Percentiles rank a stretch among this genome's conserved stretches.
phyloP scores from a whole-genome alignment of 805 yeast genomes.

The Candida alai region DNA sequence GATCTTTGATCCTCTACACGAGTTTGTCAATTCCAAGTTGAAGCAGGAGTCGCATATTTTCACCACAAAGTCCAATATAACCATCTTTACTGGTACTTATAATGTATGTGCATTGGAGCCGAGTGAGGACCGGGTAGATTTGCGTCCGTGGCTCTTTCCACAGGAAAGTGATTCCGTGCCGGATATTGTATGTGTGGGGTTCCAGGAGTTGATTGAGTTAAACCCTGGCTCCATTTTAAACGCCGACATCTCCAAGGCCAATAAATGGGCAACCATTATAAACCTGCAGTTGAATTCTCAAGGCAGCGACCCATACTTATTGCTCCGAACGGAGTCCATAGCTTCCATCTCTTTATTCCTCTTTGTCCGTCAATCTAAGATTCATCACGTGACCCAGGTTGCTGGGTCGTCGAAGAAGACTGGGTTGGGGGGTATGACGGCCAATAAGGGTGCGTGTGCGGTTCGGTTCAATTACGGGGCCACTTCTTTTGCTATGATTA shows the following conservation, averaged over 20 bases:
- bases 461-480: slow-evolving; percentile 80
- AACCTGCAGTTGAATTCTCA: slow-evolving; percentile 54
- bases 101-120: slow-evolving; percentile 74
- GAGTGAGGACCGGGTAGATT: slow-evolving; percentile 37
- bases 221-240: slow-evolving; percentile 87
- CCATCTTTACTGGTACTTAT: slow-evolving; percentile 77
- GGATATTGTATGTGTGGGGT: slow-evolving; percentile 82
- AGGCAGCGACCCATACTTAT: slow-evolving; percentile 46
- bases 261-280: slow-evolving; percentile 74
- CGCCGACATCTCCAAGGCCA: slow-evolving; percentile 75
- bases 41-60: slow-evolving; percentile 47
- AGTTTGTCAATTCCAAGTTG: slow-evolving; percentile 69
- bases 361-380: slow-evolving; percentile 46
- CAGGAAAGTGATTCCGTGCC: slow-evolving; percentile 44
- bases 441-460: slow-evolving; percentile 95
- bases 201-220: slow-evolving; percentile 91
- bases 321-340: slow-evolving; percentile 72
- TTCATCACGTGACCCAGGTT: slow-evolving; percentile 61
- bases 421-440: slow-evolving; percentile 95
- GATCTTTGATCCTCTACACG: slow-evolving; percentile 85
- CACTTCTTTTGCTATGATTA: slow-evolving; percentile 77
- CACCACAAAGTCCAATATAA: slow-evolving; percentile 56
- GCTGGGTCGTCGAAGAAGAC: slow-evolving; percentile 95
- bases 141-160: slow-evolving; percentile 82
- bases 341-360: slow-evolving; percentile 63